phyloP scores from a whole-genome alignment of 2,329 filamentous ascomycete species.

The Colletotrichum sp. region DNA sequence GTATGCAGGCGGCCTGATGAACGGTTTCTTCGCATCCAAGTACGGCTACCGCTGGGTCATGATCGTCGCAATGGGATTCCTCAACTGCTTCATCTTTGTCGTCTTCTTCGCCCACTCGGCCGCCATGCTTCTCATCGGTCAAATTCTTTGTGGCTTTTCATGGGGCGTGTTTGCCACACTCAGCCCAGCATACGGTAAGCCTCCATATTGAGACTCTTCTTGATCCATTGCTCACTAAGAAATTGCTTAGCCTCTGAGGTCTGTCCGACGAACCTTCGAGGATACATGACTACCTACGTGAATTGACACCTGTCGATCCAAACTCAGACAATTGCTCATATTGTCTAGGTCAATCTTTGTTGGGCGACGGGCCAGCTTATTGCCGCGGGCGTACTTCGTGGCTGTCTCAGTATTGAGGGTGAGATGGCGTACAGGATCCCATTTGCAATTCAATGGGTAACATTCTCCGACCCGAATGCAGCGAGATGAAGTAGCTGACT shows the following conservation, averaged over 20 bases:
- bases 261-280: slow-evolving; percentile 44
- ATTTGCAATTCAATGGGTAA: slow-evolving; percentile 44
- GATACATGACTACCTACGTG: slow-evolving; percentile 43
- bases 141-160: slow-evolving; percentile 50
- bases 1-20: slow-evolving; percentile 36
- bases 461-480: background rate
- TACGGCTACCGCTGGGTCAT: slow-evolving; percentile 51
- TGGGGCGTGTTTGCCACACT: slow-evolving; percentile 51
- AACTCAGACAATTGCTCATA: background rate
- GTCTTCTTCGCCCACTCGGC: slow-evolving; percentile 51
- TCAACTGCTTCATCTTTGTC: slow-evolving; percentile 52
- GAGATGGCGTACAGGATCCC: slow-evolving; percentile 45
- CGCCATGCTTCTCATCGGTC: slow-evolving; percentile 46
- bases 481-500: background rate
- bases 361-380: slow-evolving; percentile 48
- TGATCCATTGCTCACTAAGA: background rate
- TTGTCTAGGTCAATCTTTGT: slow-evolving; percentile 42
- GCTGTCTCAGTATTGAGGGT: slow-evolving; percentile 33
- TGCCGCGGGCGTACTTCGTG: slow-evolving; percentile 44
- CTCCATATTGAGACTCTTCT: background rate
- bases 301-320: background rate
- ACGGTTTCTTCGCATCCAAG: slow-evolving; percentile 44
- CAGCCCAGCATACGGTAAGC: slow-evolving; percentile 42
- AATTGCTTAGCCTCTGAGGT: slow-evolving; percentile 41
- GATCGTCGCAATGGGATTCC: slow-evolving; percentile 29